Evolutionary conservation across 192 early-diverging fungal genomes (phyloP).

Genomic region (Entomortierella parvispora): DNA sequence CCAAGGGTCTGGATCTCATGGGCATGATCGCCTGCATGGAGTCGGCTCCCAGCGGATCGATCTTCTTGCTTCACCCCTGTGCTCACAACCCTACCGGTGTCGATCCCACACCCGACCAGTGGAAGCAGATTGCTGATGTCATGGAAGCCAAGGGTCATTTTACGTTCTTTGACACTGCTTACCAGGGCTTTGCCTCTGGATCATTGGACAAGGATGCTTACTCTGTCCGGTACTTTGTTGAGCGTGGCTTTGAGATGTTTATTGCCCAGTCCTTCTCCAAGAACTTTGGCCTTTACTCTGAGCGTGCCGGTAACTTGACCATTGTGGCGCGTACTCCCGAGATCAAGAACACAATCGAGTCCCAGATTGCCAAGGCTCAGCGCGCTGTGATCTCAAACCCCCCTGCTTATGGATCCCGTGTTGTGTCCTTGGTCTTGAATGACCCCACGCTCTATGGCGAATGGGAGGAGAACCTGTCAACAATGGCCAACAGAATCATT

Average conservation of each 20-base stretch:
- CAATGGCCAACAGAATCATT: constrained; percentile 93
- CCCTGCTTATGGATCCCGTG: constrained; percentile 88
- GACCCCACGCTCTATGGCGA: constrained; percentile 80
- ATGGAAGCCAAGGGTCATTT: constrained; percentile 83
- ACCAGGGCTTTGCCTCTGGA: constrained; percentile 98
- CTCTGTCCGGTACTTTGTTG: constrained; percentile 93
- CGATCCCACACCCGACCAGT: constrained; percentile 94
- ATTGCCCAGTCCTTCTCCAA: constrained; percentile 96
- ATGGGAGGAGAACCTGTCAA: constrained; percentile 80
- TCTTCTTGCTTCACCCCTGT: constrained; percentile 94
- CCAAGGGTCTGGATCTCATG: constrained; percentile 81
- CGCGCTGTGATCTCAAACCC: constrained; percentile 92
- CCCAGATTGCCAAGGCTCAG: constrained; percentile 86
- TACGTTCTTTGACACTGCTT: constrained; percentile 98
- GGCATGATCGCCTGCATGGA: constrained; percentile 77
- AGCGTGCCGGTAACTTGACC: constrained; percentile 89
- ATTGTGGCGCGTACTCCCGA: constrained; percentile 70
- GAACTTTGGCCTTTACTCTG: constrained; percentile 97
- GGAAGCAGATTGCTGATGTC: constrained; percentile 90
- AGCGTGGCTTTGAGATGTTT: constrained; percentile 91
- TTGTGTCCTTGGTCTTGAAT: constrained; percentile 88
- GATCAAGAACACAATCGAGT: constrained; percentile 67
- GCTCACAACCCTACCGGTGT: constrained; percentile 99
- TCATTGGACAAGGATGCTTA: constrained; percentile 91
- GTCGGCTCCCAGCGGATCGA: constrained; percentile 79